phyloP scores from a whole-genome alignment of 306 rosid species.

The Dalbergia oliveri region DNA sequence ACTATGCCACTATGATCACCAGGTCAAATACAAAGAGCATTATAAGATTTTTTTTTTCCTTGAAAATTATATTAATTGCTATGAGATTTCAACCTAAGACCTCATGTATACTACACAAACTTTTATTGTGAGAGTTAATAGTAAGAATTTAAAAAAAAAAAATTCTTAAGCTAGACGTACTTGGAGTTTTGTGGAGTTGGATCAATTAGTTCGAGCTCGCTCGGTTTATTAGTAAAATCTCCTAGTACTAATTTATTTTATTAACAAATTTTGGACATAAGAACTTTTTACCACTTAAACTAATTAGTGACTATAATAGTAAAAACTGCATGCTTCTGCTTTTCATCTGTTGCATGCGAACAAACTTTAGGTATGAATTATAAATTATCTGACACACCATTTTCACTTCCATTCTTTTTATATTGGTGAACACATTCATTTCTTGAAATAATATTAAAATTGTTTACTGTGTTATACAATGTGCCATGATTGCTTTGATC shows the following conservation, averaged over 20 bases:
- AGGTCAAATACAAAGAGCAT: slow-evolving; percentile 31
- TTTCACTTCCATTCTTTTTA: not conserved
- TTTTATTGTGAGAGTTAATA: too few species aligned
- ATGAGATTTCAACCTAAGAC: too few species aligned
- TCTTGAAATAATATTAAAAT: slow-evolving; percentile 2
- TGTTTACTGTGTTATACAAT: not conserved
- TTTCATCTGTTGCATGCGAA: slow-evolving; percentile 33
- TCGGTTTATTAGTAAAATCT: too few species aligned
- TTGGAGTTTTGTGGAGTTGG: too few species aligned
- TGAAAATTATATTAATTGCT: too few species aligned
- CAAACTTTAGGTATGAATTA: slow-evolving; percentile 25
- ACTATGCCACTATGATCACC: slow-evolving; percentile 1
- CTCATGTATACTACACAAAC: too few species aligned
- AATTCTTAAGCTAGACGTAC: too few species aligned
- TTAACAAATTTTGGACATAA: not conserved
- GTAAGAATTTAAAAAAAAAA: too few species aligned
- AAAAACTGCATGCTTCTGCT: slow-evolving; percentile 24
- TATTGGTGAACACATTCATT: not conserved
- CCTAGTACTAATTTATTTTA: not conserved
- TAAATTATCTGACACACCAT: slow-evolving; percentile 5
- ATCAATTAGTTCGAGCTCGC: too few species aligned
- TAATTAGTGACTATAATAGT: not conserved
- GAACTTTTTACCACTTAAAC: not conserved
- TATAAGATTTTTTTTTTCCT: not conserved
- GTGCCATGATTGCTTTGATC: not conserved